A percentile compares a stretch with the other conserved stretches of the same genome.
These are phyloP conservation scores for Marsdenia floribunda DNA, from an alignment of 257 asterid genomes.

Conservation along the genomic window DNA sequence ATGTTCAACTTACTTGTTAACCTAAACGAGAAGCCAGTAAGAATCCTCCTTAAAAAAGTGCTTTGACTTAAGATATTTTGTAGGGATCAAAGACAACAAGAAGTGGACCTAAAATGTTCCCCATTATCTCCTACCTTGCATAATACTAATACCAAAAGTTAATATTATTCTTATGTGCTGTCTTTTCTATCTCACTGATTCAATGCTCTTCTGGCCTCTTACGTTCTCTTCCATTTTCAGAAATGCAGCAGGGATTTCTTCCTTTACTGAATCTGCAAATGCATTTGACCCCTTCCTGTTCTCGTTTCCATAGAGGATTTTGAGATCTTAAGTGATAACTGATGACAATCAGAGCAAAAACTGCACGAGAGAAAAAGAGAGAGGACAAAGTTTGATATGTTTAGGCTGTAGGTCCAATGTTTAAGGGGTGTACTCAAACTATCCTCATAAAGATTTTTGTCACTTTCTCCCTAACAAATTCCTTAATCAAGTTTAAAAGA, in stretches of 20 bases:
- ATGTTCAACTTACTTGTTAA: constrained; percentile 3
- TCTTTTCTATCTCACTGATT: constrained; percentile 22
- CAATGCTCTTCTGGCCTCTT: not conserved
- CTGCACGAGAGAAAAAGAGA: not conserved
- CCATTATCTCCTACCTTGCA: constrained; percentile 29
- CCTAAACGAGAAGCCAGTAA: constrained; percentile 10
- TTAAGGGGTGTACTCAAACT: too few species aligned
- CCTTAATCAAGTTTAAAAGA: too few species aligned
- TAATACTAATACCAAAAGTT: not conserved
- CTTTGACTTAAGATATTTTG: constrained; percentile 23
- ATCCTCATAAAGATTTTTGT: too few species aligned
- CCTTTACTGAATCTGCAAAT: not conserved
- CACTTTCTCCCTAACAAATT: too few species aligned
- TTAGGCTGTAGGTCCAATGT: too few species aligned
- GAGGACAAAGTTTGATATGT: too few species aligned
- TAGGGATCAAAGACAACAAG: constrained; percentile 38
- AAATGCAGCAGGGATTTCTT: not conserved
- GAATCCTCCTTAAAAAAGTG: constrained; percentile 14
- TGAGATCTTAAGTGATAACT: not conserved
- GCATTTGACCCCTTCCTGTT: not conserved
- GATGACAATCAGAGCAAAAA: not conserved
- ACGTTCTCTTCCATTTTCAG: not conserved
- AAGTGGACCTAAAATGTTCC: constrained; percentile 38
- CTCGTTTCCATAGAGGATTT: not conserved
- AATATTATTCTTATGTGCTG: constrained; percentile 13